Evolutionary conservation across 768 basidiomycete genomes (phyloP), one percentile per base, ranked within the genome.

Genomic region (Macrocybe gigantea): DNA sequence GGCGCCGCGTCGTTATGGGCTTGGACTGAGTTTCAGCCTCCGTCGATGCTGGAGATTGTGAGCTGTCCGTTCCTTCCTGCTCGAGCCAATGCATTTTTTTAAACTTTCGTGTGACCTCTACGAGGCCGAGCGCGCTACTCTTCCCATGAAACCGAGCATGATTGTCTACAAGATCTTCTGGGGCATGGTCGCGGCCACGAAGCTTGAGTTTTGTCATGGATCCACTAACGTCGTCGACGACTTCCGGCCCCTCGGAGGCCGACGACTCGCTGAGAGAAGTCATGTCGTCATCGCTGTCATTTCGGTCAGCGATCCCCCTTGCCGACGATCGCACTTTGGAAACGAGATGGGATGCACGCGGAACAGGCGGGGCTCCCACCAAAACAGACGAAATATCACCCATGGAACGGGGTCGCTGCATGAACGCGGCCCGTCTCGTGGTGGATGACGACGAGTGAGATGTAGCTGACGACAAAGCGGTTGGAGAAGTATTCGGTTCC

Each of bases 131-230:
- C 10, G 69, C 69, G 54, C 79, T 82, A 57, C 79, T 83, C 54
- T 79, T 75, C 11, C 82, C 83, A 56, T 83, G 80, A 54, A 81
- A 85, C 29, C 82, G 66, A 42, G 73, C 68, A 49, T 70, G 64
- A 49, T 71, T 72, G 49, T 73, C 57, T 5, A 61, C 51, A n/a
- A 54, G 47, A 22, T 53, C 53, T 31, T 53, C 50, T 11, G 53
- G 48, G 6, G 53, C 51, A 5, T 58, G 55, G 46, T 69, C 67
- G 15, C 67, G 63, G 9, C 69, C 65, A 31, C 49, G 67, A 49
- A 64, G 65, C 56, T 53, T 71, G 43, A 56, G 67, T 62, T 49
- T 74, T 56, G 45, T 71, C 46, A 42, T 34, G n/a, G 50, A 67
- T 60, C 65, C 68, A 37, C 57, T 62, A 14, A 62, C 52, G 9